A percentile compares a stretch with the other conserved stretches of the same genome.
Conservation (phyloP, 2,329 filamentous ascomycete genomes). For the Aaosphaeria pasadenensis region DNA sequence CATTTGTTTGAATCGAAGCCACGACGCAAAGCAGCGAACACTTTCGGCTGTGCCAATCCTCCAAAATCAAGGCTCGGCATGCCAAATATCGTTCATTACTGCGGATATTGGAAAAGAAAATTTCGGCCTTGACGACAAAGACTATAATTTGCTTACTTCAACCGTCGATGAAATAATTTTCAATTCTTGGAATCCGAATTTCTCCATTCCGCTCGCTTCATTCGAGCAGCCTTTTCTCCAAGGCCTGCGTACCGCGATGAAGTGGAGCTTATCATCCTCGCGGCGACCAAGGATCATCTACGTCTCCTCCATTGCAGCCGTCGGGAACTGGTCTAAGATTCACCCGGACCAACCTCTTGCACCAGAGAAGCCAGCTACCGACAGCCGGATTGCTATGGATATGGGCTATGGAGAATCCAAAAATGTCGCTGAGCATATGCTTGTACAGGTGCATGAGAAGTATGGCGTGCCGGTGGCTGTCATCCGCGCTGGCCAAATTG, state of each 20-base stretch:
- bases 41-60: neutral
- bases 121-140: conserved; percentile 36
- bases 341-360: conserved; percentile 1
- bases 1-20: conserved; percentile 14
- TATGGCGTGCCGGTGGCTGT: conserved; percentile 7
- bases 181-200: conserved; percentile 54
- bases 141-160: conserved; percentile 2
- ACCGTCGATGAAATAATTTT: conserved; percentile 46
- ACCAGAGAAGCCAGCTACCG: conserved; percentile 15
- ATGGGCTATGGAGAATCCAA: conserved; percentile 40
- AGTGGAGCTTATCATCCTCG: neutral
- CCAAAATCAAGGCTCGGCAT: neutral
- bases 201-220: conserved; percentile 31
- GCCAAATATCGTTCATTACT: conserved; percentile 1
- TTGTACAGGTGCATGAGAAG: conserved; percentile 3
- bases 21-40: conserved; percentile 6
- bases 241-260: conserved; percentile 6
- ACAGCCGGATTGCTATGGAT: conserved; percentile 20
- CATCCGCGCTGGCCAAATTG: conserved; percentile 13
- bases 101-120: conserved; percentile 5
- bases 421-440: conserved; percentile 11
- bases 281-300: conserved; percentile 7
- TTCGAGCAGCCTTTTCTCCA: conserved; percentile 21
- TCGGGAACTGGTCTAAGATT: conserved; percentile 9
- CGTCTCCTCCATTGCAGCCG: conserved; percentile 12